Evolutionary conservation across 2,329 filamentous ascomycete genomes (phyloP), one percentile per base, ranked within the genome.

Genomic region (Cladobotryum mycophilum): DNA sequence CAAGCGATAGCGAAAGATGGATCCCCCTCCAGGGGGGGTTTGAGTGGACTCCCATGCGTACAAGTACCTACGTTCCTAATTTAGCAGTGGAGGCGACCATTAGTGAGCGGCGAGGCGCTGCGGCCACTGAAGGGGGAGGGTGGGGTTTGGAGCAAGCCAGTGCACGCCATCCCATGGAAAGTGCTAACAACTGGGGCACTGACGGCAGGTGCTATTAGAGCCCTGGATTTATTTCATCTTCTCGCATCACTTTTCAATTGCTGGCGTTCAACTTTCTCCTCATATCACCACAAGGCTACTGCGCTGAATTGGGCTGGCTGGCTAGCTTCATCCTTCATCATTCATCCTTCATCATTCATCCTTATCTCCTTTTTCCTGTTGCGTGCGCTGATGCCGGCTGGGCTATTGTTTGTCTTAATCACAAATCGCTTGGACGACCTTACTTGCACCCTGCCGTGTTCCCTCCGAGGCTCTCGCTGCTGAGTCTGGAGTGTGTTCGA

Each of bases 71-170:
- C 40, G 46, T 52, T 52, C 50, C 50, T 42, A 52, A 52, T 52
- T 52, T 52, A 52, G 50, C 50, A 52, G 50, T 49, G 45, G 46
- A 52, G 49, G 35, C 46, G 50, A 30, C 46, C 50, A 33, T 52
- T 52, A 52, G 50, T 41, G 49, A 44, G 46, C 46, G 50, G 50
- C 50, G 45, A 52, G 41, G 41, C 46, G 46, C 25, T 30, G 25
- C 25, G 25, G 25, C 25, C 25, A 30, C 25, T 30, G 25, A 30
- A 30, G 25, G 25, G 25, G 25, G 25, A 30, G 44, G 25, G 25
- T 13, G 48, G 41, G 46, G 34, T 48, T 42, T 52, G 36, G 37
- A 51, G 43, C 25, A 30, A 30, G 25, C 25, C 25, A 30, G 25
- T 30, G 25, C 25, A 30, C 25, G 25, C 25, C 25, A 30, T 30